Conservation (phyloP, 768 basidiomycete genomes). For the Termitomyces sp. region DNA sequence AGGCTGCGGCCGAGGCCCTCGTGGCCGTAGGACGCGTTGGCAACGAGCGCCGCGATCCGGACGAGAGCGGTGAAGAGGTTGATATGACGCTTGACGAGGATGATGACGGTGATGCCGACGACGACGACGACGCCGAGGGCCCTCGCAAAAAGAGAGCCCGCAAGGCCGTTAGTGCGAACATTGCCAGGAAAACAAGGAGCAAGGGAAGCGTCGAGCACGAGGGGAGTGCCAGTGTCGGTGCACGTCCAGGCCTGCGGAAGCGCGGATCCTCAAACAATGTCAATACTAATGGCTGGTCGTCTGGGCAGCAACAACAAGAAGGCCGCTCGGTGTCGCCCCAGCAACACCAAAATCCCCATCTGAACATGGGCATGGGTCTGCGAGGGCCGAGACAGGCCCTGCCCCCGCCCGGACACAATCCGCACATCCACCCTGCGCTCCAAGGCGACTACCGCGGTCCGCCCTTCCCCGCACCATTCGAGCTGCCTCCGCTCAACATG, state of each 20-base stretch:
- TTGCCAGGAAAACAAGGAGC: slow-evolving; percentile 21
- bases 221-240: slow-evolving; percentile 15
- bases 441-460: slow-evolving; percentile 10
- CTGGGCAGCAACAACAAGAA: not conserved
- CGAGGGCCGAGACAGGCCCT: slow-evolving; percentile 7
- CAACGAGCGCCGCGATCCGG: slow-evolving; percentile 26
- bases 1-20: slow-evolving; percentile 85
- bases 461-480: slow-evolving; percentile 41
- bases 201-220: slow-evolving; percentile 8
- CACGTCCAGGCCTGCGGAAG: slow-evolving; percentile 12
- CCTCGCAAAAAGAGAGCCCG: slow-evolving; percentile 54
- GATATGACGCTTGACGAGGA: slow-evolving; percentile 30
- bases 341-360: slow-evolving; percentile 9
- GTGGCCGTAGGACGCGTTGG: slow-evolving; percentile 69
- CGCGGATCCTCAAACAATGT: slow-evolving; percentile 4
- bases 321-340: slow-evolving; percentile 7
- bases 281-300: slow-evolving; percentile 2
- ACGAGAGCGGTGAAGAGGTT: slow-evolving; percentile 33
- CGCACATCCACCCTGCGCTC: slow-evolving; percentile 14
- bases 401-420: slow-evolving; percentile 6
- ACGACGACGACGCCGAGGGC: slow-evolving; percentile 34
- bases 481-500: slow-evolving; percentile 48
- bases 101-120: slow-evolving; percentile 37
- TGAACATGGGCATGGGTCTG: slow-evolving; percentile 19
- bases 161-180: slow-evolving; percentile 19